Percentiles rank a stretch among this genome's conserved stretches.
Conservation (phyloP, 345 rosid genomes). For the Salix koriyanagi region DNA sequence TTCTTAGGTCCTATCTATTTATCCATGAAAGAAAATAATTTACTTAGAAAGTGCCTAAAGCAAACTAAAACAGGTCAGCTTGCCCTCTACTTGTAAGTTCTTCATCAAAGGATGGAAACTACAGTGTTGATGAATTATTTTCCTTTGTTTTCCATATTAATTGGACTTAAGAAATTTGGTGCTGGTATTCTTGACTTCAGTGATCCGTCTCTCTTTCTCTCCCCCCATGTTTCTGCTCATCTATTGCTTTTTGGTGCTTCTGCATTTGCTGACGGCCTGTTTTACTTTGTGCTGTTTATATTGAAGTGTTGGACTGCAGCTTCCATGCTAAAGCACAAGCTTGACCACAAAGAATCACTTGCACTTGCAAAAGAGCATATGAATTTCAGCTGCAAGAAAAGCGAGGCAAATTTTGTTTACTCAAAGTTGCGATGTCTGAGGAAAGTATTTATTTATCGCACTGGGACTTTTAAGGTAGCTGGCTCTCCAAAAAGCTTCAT, state of each 20-base stretch:
- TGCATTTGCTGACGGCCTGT: background rate
- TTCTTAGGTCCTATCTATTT: no score
- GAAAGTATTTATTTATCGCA: conserved; percentile 44
- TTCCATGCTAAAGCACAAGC: conserved; percentile 58
- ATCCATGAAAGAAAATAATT: no score
- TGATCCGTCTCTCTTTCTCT: background rate
- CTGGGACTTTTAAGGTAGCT: conserved; percentile 23
- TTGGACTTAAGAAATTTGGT: background rate
- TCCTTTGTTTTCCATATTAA: background rate
- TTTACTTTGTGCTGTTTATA: conserved; percentile 10
- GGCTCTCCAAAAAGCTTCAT: conserved; percentile 30
- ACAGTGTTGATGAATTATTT: background rate
- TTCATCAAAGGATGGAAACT: background rate
- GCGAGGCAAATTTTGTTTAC: conserved; percentile 57
- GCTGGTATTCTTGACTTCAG: background rate
- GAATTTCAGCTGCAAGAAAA: conserved; percentile 55
- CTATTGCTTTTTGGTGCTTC: background rate
- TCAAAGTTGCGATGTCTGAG: conserved; percentile 54
- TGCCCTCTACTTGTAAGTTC: no score
- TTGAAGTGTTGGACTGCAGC: conserved; percentile 88
- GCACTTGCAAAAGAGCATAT: conserved; percentile 59
- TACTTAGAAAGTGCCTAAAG: no score
- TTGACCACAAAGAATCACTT: conserved; percentile 60
- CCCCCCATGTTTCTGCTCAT: background rate
- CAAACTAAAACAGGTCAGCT: no score